A percentile compares a stretch with the other conserved stretches of the same genome.
These are phyloP conservation scores for Globisporangium rhizosaccharum DNA, from an alignment of 352 stramenopile species.

Conservation along the genomic window DNA sequence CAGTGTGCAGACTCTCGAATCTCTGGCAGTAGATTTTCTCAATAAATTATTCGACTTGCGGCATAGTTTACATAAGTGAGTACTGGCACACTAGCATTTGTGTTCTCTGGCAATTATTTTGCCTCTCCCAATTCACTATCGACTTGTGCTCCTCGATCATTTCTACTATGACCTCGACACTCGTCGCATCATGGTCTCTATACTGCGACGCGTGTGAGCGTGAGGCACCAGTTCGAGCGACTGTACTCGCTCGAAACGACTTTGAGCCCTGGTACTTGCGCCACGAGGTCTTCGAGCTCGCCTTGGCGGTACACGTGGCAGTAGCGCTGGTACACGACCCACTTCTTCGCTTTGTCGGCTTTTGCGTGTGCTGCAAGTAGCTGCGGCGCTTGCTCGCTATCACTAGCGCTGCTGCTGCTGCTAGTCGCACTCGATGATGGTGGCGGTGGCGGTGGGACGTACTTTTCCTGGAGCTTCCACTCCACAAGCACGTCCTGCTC, in stretches of 20 bases:
- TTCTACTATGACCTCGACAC: neutral
- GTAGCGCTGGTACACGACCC: constrained; percentile 80
- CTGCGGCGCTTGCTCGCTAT: neutral
- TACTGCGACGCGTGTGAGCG: constrained; percentile 2
- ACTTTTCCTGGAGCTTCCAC: constrained; percentile 86
- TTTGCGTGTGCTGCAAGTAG: constrained; percentile 26
- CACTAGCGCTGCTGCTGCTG: neutral
- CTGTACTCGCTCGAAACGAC: constrained; percentile 63
- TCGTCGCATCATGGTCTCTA: neutral
- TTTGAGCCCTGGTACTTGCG: constrained; percentile 44
- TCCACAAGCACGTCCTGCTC: constrained; percentile 81
- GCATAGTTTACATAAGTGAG: too few species aligned
- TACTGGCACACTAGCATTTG: too few species aligned
- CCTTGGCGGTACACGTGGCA: constrained; percentile 76
- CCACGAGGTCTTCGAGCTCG: constrained; percentile 63
- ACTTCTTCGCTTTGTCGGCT: constrained; percentile 41
- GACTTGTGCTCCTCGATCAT: too few species aligned
- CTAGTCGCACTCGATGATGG: constrained; percentile 2
- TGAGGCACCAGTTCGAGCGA: constrained; percentile 73
- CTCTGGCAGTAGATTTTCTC: too few species aligned
- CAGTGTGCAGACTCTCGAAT: too few species aligned
- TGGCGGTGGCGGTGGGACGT: constrained; percentile 19
- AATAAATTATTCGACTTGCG: too few species aligned
- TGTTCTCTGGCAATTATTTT: too few species aligned
- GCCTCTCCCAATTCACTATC: too few species aligned